A percentile compares a stretch with the other conserved stretches of the same genome.
Conservation (phyloP, 495 filamentous ascomycete species). For the Usnea hakonensis region DNA sequence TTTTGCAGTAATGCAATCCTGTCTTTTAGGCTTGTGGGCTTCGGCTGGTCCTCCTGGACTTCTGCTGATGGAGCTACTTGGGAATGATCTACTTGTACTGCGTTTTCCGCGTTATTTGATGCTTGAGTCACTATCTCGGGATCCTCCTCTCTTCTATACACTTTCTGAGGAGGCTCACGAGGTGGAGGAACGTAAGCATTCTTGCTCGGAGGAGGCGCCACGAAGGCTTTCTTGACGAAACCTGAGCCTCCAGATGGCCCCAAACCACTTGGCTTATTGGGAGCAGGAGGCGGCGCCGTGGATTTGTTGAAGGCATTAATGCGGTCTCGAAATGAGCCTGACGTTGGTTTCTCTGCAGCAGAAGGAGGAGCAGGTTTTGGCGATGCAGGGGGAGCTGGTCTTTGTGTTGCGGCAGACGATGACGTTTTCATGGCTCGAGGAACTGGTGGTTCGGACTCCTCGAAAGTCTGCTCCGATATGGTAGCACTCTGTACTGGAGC, state of each 20-base stretch:
- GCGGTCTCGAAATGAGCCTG: conserved; percentile 80
- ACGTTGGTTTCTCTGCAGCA: conserved; percentile 67
- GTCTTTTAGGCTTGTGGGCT: conserved; percentile 88
- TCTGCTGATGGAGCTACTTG: conserved; percentile 51
- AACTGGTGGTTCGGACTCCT: not conserved
- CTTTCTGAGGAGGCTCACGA: conserved; percentile 56
- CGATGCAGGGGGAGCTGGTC: conserved; percentile 23
- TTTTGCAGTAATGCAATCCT: conserved; percentile 88
- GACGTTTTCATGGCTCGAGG: not conserved
- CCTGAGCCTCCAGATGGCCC: conserved; percentile 48
- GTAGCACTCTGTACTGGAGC: not conserved
- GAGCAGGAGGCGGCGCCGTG: conserved; percentile 73
- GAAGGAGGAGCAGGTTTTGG: conserved; percentile 44
- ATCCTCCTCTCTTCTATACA: conserved; percentile 85
- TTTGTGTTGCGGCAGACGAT: conserved; percentile 4
- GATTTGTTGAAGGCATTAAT: conserved; percentile 95
- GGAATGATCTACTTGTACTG: conserved; percentile 50
- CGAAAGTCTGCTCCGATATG: not conserved
- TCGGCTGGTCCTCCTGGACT: conserved; percentile 64
- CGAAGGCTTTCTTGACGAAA: conserved; percentile 98
- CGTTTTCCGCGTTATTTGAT: conserved; percentile 45
- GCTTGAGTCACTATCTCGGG: conserved; percentile 64
- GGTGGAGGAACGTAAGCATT: conserved; percentile 81
- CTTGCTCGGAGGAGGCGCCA: conserved; percentile 87
- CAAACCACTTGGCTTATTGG: conserved; percentile 70